Evolutionary conservation across 2,329 filamentous ascomycete species (phyloP).

Genomic region (Phyllosticta paracitricarpa): DNA sequence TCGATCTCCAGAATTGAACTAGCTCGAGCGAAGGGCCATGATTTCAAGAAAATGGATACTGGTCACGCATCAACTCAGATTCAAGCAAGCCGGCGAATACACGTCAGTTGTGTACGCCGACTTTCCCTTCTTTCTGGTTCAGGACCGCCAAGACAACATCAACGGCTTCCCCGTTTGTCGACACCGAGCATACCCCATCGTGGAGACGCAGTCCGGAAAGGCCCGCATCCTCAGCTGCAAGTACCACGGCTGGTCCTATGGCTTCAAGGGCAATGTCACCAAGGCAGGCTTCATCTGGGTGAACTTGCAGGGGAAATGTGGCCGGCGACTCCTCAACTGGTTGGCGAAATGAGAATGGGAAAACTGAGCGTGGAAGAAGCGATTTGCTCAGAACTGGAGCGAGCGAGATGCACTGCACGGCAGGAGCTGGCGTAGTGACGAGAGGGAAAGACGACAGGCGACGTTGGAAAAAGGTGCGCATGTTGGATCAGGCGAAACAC

Average conservation of each 20-base stretch:
- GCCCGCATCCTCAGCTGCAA: conserved; percentile 29
- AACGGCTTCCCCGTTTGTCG: conserved; percentile 32
- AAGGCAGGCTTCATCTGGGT: conserved; percentile 31
- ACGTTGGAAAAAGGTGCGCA: not conserved
- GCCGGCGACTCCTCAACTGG: conserved; percentile 35
- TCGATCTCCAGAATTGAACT: conserved; percentile 43
- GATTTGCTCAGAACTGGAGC: conserved; percentile 8
- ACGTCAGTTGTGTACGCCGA: conserved; percentile 46
- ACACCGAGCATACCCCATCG: conserved; percentile 29
- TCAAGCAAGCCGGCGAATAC: conserved; percentile 46
- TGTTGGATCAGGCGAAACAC: not conserved
- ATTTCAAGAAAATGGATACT: conserved; percentile 50
- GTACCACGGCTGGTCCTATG: conserved; percentile 36
- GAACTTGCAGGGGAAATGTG: conserved; percentile 40
- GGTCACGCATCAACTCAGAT: conserved; percentile 42
- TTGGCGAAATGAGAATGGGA: not conserved
- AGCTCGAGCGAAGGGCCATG: conserved; percentile 47
- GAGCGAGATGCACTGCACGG: not conserved
- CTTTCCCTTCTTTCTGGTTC: conserved; percentile 31
- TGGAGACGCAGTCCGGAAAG: conserved; percentile 21
- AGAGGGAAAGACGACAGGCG: not conserved
- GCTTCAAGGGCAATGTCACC: conserved; percentile 27
- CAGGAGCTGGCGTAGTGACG: conserved; percentile 17
- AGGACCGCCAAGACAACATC: not conserved
- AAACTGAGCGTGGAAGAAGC: conserved; percentile 7